Evolutionary conservation across 352 stramenopile species (phyloP), one percentile per base, ranked within the genome.

Genomic region (Globisporangium cederbergense): DNA sequence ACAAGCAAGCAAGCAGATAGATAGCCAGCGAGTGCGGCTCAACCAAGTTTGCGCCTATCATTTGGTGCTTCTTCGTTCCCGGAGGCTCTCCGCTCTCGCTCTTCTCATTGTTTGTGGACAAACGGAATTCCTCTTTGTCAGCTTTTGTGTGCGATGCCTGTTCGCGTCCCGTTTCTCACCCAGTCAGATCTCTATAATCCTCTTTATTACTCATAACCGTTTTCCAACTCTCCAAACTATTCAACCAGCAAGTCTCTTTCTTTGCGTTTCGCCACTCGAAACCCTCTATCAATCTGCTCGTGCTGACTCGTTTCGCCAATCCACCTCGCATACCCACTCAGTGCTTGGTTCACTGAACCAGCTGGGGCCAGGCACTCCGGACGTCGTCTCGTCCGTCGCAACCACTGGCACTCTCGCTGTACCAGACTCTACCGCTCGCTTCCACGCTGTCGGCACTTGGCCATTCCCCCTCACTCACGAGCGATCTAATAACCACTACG

Each of bases 291-390:
- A 6, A 1, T 16, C 3, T 42, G 30, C 30, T 43, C 4, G 28
- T 42, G 30, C 51, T 57, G 51, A 57, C 51, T 57, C 30, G 34
- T 43, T 57, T 43, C 11, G 51, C n/a, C 30, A 34, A 13, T 20
- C 22, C 14, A 42, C 28, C 28, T 56, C 28, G 7, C 14, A 47
- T 56, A 36, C 42, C n/a, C 14, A 28, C 14, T 57, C 51, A n/a
- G 28, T 42, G 51, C 51, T 57, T 57, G 18, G 50, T 57, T 47
- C 16, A 43, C 51, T 57, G 51, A 57, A 36, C 51, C 51, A 57
- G 51, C 51, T 43, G 51, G 18, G 30, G 28, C 14, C 16, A 8
- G 36, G 51, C 20, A 36, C 8, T 57, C 51, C 51, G 30, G 13
- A 57, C 30, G 16, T 57, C 36, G 36, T 10, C 36, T 11, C 32